Conservation (phyloP, 306 rosid genomes). For the Castanea sativa region DNA sequence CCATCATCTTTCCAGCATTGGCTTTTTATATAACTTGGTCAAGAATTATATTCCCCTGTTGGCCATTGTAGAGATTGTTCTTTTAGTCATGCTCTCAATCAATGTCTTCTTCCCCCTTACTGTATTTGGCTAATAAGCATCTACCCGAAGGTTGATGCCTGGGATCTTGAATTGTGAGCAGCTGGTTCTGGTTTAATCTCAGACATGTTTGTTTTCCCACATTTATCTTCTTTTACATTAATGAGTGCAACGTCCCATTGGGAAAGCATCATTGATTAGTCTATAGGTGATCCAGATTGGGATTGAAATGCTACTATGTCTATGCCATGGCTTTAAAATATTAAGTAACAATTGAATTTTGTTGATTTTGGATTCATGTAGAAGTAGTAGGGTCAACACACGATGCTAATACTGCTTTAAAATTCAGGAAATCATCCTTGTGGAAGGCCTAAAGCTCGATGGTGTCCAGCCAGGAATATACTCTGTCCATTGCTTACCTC, state of each 20-base stretch:
- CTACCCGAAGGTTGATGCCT: neutral
- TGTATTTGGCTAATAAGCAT: neutral
- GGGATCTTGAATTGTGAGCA: neutral
- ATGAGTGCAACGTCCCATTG: neutral
- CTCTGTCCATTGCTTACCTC: constrained; percentile 76
- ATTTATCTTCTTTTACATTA: neutral
- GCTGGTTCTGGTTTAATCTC: neutral
- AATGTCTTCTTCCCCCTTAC: neutral
- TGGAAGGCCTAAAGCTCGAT: constrained; percentile 83
- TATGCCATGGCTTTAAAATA: neutral
- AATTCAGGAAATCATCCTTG: constrained; percentile 79
- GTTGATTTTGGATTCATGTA: constrained; percentile 8
- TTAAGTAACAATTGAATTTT: neutral
- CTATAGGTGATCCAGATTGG: neutral
- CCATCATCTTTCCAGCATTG: neutral
- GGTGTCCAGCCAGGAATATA: constrained; percentile 66
- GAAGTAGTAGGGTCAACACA: constrained; percentile 9
- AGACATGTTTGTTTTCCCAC: neutral
- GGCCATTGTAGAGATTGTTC: neutral
- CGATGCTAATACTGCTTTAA: constrained; percentile 16
- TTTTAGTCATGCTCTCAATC: neutral
- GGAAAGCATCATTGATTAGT: neutral
- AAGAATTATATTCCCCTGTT: neutral
- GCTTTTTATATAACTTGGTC: neutral
- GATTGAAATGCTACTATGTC: neutral